phyloP scores from a whole-genome alignment of 306 rosid genomes.

The Crotalaria pallida region DNA sequence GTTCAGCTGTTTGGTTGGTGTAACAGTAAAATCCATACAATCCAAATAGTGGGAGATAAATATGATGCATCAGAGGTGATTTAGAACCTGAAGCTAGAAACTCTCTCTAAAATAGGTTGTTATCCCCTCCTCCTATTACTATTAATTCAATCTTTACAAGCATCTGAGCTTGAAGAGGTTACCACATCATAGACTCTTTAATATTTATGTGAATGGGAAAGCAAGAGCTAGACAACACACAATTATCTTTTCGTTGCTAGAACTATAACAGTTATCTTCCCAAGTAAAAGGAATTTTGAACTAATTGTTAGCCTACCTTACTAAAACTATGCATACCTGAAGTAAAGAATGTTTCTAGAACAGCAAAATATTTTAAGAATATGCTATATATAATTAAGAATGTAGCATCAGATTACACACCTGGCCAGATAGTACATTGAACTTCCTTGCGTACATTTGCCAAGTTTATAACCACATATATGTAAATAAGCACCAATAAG shows the following conservation, averaged over 20 bases:
- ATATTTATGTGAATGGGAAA: background rate
- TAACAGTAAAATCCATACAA: background rate
- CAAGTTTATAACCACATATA: slow-evolving; percentile 46
- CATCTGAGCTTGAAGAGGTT: background rate
- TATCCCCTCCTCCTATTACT: too few relatives aligned
- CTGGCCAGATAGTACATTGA: slow-evolving; percentile 83
- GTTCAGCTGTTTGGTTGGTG: too few relatives aligned
- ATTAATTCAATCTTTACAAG: too few relatives aligned
- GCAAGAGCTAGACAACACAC: too few relatives aligned
- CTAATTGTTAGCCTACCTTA: too few relatives aligned
- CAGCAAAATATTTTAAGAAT: background rate
- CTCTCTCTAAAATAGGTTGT: too few relatives aligned
- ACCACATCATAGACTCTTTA: background rate
- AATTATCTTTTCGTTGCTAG: background rate
- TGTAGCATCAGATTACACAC: slow-evolving; percentile 32
- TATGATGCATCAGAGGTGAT: too few relatives aligned
- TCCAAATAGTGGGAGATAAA: background rate
- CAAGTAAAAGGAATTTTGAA: too few relatives aligned
- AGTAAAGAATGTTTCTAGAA: background rate
- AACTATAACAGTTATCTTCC: background rate
- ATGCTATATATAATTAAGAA: background rate
- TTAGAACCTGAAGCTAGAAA: too few relatives aligned
- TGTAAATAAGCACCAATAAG: slow-evolving; percentile 37
- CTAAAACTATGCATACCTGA: background rate
- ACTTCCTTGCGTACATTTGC: slow-evolving; percentile 67